Percentiles rank a stretch among this genome's conserved stretches.
These are phyloP conservation scores for Prunus mume DNA, from an alignment of 306 rosid genomes.

Conservation along the genomic window DNA sequence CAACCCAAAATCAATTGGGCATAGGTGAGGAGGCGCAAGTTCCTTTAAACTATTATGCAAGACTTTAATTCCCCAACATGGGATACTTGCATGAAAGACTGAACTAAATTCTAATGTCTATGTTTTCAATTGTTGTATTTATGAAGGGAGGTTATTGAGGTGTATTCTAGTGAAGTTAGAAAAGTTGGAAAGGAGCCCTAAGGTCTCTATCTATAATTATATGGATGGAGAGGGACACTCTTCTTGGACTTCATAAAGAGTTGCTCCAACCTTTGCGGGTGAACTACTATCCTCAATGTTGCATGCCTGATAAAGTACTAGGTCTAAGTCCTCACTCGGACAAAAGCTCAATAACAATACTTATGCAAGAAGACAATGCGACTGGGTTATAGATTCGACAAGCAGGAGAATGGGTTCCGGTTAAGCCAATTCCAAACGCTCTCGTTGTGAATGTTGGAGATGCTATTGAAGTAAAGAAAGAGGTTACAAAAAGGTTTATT, in stretches of 20 bases:
- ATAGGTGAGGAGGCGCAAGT: too few relatives aligned
- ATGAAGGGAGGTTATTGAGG: constrained; percentile 35
- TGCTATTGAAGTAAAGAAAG: neutral
- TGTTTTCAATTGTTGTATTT: neutral
- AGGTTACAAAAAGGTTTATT: neutral
- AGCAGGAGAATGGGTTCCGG: constrained; percentile 34
- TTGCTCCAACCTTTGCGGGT: constrained; percentile 22
- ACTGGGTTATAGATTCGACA: constrained; percentile 36
- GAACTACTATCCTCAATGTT: constrained; percentile 46
- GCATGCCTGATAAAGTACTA: constrained; percentile 34
- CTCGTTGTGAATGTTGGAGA: constrained; percentile 47
- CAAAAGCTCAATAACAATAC: constrained; percentile 33
- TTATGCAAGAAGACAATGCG: constrained; percentile 35
- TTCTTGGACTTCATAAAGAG: constrained; percentile 35
- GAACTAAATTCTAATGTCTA: too few relatives aligned
- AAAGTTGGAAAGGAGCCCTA: constrained; percentile 28
- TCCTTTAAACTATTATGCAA: too few relatives aligned
- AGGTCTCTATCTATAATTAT: constrained; percentile 32
- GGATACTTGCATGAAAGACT: too few relatives aligned
- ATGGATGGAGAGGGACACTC: constrained; percentile 32
- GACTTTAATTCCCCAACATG: too few relatives aligned
- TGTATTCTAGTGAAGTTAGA: constrained; percentile 33
- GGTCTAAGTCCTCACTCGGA: constrained; percentile 55
- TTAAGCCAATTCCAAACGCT: constrained; percentile 26
- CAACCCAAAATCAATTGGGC: too few relatives aligned